Evolutionary conservation across 345 rosid species (phyloP), one percentile per base, ranked within the genome.

Genomic region (Rhodamnia argentea): DNA sequence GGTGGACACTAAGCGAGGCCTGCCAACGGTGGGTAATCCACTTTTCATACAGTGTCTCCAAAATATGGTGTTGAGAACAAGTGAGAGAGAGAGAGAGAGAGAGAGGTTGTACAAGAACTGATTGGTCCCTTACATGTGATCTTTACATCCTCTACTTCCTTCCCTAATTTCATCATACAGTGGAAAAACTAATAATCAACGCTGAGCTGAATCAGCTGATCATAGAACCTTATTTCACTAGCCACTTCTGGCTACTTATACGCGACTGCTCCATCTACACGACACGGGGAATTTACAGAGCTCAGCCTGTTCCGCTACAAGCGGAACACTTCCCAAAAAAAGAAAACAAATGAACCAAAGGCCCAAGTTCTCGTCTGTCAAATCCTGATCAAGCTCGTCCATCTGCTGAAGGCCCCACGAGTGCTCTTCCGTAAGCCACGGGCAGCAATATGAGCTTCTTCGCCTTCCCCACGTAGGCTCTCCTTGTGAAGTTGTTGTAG

Each of bases 391-490:
- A 42, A 52, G 52, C 51, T 84, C 86, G 29, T 53, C 76, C 85
- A 84, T 52, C 44, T 18, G 47, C n/a, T 16, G 86, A 37, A 56
- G 89, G 87, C 29, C 87, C 89, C 87, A 91, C 81, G 55, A 92
- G 84, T 27, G 93, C 90, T 88, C 89, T 89, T 51, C 91, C 93
- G 52, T 88, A 92, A 44, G 94, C 94, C 47, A 88, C 58, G 10
- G 93, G 92, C 10, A 92, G 86, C 5, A 91, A 85, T 1, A 85
- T 85, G 11, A 91, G 56, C 85, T 92, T 92, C 90, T 89, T 92
- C 3, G 87, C 88, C 87, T 91, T 92, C 42, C 93, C 90, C 44
- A 91, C 94, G 47, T 90, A 92, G 62, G 94, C 94, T 82, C 91
- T 82, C 87, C 85, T 91, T 18, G 90, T 88, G 85, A 92, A 92